Conservation (phyloP, 2,329 filamentous ascomycete genomes). For the Aspergillus ochraceoroseus region DNA sequence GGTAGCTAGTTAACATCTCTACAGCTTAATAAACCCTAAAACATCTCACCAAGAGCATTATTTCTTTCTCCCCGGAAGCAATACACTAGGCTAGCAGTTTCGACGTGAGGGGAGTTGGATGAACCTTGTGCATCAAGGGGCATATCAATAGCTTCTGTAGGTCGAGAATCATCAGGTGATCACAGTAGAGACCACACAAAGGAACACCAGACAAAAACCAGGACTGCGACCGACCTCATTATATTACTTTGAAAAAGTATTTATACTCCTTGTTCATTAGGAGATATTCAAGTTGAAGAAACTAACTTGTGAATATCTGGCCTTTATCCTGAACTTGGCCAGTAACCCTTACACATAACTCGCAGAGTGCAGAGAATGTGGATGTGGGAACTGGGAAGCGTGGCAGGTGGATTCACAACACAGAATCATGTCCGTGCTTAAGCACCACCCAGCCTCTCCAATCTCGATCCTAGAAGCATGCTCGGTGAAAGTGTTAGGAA, state of each 20-base stretch:
- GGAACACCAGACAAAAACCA: background rate
- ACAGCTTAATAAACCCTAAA: no score
- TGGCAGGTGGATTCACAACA: conserved; percentile 11
- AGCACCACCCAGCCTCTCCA: background rate
- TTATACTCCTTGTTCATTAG: no score
- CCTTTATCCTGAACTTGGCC: background rate
- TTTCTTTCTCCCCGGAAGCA: no score
- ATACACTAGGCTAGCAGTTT: background rate
- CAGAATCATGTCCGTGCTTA: conserved; percentile 10
- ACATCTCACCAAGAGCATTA: no score
- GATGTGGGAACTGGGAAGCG: conserved; percentile 8
- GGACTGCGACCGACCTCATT: no score
- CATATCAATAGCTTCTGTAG: conserved; percentile 8
- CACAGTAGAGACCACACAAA: background rate
- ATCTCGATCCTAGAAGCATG: no score
- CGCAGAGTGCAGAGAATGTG: conserved; percentile 9
- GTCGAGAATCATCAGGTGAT: conserved; percentile 3
- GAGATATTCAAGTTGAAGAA: no score
- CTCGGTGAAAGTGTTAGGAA: no score
- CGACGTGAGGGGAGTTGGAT: conserved; percentile 15
- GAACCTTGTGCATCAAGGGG: conserved; percentile 15
- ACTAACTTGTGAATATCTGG: no score
- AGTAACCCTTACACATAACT: conserved; percentile 8
- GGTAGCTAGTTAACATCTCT: background rate
- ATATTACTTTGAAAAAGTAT: no score